Evolutionary conservation across 1,284 basidiomycete species (phyloP).

Genomic region (Leucoagaricus sp.): DNA sequence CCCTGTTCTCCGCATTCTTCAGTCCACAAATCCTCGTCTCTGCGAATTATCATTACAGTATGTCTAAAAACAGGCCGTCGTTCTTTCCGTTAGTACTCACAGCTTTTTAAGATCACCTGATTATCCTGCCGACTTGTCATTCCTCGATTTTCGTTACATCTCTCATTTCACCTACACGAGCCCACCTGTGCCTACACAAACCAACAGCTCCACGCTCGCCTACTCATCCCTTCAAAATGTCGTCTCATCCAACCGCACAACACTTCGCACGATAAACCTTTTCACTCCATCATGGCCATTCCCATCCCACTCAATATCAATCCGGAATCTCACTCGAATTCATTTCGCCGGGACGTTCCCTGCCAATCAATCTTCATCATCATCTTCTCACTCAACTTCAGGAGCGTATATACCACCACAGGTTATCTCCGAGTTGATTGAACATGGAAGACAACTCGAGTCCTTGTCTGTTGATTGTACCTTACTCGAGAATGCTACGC

Average conservation of each 20-base stretch:
- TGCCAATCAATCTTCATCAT: conserved; percentile 22
- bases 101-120: conserved; percentile 45
- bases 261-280: conserved; percentile 51
- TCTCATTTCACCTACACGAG: conserved; percentile 56
- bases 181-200: conserved; percentile 37
- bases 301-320: conserved; percentile 51
- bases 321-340: conserved; percentile 65
- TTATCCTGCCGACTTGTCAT: conserved; percentile 49
- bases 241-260: conserved; percentile 52
- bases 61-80: conserved; percentile 19
- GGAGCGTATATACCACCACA: conserved; percentile 32
- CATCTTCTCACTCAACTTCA: conserved; percentile 1
- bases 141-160: conserved; percentile 59
- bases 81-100: conserved; percentile 3
- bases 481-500: conserved; percentile 44
- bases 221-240: conserved; percentile 43
- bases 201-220: conserved; percentile 3
- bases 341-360: conserved; percentile 61
- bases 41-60: conserved; percentile 57
- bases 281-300: conserved; percentile 48
- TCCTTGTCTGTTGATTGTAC: conserved; percentile 52
- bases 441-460: conserved; percentile 62
- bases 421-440: conserved; percentile 58
- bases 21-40: conserved; percentile 50
- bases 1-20: conserved; percentile 53